Conservation (phyloP, 352 stramenopile genomes). For the Globisporangium cystogenes region DNA sequence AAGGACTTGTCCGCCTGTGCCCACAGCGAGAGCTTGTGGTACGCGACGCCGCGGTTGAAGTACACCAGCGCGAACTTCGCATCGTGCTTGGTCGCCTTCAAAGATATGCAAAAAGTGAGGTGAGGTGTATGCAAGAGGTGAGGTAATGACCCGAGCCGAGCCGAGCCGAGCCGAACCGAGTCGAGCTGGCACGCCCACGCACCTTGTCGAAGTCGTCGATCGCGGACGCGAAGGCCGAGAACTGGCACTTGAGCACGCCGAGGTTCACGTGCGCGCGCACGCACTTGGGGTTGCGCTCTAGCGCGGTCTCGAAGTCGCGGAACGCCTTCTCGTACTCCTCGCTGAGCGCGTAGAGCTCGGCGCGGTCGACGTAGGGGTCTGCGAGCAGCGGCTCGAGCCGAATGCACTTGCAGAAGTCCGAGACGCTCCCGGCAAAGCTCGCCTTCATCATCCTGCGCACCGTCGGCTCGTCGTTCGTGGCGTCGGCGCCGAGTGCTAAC, state of each 20-base stretch:
- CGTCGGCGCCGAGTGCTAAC: slow-evolving; percentile 24
- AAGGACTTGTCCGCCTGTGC: slow-evolving; percentile 65
- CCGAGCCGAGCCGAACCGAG: too few relatives aligned
- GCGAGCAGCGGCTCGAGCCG: slow-evolving; percentile 44
- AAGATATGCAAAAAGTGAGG: neutral
- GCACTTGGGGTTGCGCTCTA: slow-evolving; percentile 42
- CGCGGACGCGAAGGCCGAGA: slow-evolving; percentile 46
- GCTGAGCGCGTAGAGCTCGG: slow-evolving; percentile 51
- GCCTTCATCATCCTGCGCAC: slow-evolving; percentile 51
- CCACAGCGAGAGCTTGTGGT: slow-evolving; percentile 66
- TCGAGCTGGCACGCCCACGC: neutral
- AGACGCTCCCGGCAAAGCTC: slow-evolving; percentile 38
- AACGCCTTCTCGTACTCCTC: slow-evolving; percentile 65
- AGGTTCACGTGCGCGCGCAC: slow-evolving; percentile 51
- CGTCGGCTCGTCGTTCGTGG: slow-evolving; percentile 42
- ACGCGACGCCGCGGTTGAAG: slow-evolving; percentile 69
- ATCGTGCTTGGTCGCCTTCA: slow-evolving; percentile 38
- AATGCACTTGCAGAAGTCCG: slow-evolving; percentile 61
- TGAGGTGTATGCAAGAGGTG: neutral
- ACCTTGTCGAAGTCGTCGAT: slow-evolving; percentile 64
- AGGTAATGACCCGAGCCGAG: too few relatives aligned
- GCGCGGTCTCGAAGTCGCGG: slow-evolving; percentile 45
- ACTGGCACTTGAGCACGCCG: slow-evolving; percentile 79
- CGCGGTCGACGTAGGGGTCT: slow-evolving; percentile 63
- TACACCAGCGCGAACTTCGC: slow-evolving; percentile 25